Conservation (phyloP, 208 protist species). For the Herpetomonas tarakana region DNA sequence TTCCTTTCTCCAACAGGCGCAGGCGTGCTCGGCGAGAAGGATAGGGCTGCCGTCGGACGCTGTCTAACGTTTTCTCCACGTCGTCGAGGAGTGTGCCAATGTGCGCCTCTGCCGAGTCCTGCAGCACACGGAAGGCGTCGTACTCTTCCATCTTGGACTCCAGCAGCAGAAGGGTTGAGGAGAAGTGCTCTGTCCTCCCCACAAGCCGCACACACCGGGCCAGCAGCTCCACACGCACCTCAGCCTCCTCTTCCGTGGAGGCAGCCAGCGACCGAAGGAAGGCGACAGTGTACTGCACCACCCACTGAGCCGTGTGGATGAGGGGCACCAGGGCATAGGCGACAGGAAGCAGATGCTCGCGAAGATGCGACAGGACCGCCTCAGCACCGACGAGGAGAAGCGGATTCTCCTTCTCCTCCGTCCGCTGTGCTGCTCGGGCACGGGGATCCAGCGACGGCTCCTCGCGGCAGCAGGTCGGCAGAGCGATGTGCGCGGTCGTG, state of each 20-base stretch:
- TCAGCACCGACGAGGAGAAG: constrained; percentile 53
- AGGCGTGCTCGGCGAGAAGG: constrained; percentile 56
- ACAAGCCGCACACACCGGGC: constrained; percentile 70
- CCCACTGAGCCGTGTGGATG: constrained; percentile 76
- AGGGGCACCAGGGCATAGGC: constrained; percentile 36
- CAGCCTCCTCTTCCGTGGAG: constrained; percentile 45
- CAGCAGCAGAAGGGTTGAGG: constrained; percentile 57
- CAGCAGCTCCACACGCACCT: constrained; percentile 58
- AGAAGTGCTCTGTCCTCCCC: constrained; percentile 67
- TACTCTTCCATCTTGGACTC: constrained; percentile 68
- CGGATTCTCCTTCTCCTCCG: constrained; percentile 8
- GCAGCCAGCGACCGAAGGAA: constrained; percentile 60
- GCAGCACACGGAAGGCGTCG: constrained; percentile 47
- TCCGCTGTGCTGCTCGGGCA: constrained; percentile 5
- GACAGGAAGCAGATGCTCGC: constrained; percentile 35
- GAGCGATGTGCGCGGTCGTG: constrained; percentile 25
- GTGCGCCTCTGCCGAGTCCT: constrained; percentile 39
- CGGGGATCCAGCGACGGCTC: constrained; percentile 6
- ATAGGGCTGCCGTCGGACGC: constrained; percentile 38
- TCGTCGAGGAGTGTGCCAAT: constrained; percentile 41
- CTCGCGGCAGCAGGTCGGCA: constrained; percentile 33
- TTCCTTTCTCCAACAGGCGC: constrained; percentile 33
- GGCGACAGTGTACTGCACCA: constrained; percentile 81
- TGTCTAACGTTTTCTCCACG: constrained; percentile 42
- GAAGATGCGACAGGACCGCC: constrained; percentile 53